Percentiles rank a stretch among this genome's conserved stretches.
These are phyloP conservation scores for Adansonia digitata DNA, from an alignment of 345 rosid genomes.

Conservation along the genomic window DNA sequence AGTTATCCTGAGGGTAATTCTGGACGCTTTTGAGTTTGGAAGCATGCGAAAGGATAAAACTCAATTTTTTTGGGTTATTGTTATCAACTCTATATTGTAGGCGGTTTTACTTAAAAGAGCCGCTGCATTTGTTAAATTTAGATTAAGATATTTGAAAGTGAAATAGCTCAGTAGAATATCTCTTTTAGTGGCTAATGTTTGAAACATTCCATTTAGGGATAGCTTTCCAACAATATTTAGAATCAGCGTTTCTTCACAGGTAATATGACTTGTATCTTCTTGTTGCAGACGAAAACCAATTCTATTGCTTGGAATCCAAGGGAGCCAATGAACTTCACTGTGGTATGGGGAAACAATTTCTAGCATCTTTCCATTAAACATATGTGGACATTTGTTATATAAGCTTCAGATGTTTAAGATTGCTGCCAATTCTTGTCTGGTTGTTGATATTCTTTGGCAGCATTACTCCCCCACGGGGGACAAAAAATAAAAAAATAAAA, in stretches of 20 bases:
- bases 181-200: background rate
- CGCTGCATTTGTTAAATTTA: background rate
- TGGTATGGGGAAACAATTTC: constrained; percentile 49
- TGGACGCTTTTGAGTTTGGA: background rate
- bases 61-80: background rate
- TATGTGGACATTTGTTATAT: background rate
- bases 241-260: background rate
- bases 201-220: background rate
- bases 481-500: no score
- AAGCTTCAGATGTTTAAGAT: background rate
- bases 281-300: constrained; percentile 77
- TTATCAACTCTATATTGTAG: background rate
- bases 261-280: constrained; percentile 12
- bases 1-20: constrained; percentile 72
- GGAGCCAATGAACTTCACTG: constrained; percentile 98
- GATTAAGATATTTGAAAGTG: background rate
- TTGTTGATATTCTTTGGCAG: background rate
- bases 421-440: background rate
- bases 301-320: constrained; percentile 95
- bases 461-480: background rate
- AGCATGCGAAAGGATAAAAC: background rate
- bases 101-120: background rate
- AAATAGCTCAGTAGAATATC: background rate
- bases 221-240: background rate
- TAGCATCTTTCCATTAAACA: background rate